A percentile compares a stretch with the other conserved stretches of the same genome.
phyloP scores from a whole-genome alignment of 805 yeast genomes.

The Yamadazyma takamatsuzukensis region DNA sequence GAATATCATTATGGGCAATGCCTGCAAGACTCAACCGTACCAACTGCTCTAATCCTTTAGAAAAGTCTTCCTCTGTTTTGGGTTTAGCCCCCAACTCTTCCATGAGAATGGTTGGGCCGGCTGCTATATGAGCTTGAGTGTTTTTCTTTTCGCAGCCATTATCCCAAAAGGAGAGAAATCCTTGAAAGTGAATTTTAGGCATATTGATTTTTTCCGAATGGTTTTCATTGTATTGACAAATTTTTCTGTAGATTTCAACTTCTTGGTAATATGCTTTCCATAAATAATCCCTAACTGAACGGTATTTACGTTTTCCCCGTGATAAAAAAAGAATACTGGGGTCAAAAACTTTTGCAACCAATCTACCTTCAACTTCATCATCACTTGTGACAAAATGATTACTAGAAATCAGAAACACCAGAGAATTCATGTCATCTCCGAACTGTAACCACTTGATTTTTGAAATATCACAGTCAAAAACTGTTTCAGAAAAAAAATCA shows the following conservation, averaged over 20 bases:
- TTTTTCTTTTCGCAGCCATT: not conserved
- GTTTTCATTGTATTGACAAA: not conserved
- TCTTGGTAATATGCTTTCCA: not conserved
- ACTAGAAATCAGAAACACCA: not conserved
- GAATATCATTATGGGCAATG: not conserved
- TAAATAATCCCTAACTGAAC: not conserved
- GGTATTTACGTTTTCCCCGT: not conserved
- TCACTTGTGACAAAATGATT: not conserved
- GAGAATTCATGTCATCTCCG: not conserved
- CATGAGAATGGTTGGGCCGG: constrained; percentile 1
- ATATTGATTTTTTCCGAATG: not conserved
- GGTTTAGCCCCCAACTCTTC: not conserved
- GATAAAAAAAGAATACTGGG: not conserved
- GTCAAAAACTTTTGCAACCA: not conserved
- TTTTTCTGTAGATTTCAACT: not conserved
- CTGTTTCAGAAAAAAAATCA: not conserved
- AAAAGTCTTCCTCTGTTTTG: not conserved
- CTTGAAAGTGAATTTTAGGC: too few species aligned
- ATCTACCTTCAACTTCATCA: not conserved
- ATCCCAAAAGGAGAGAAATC: not conserved
- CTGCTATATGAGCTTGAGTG: not conserved
- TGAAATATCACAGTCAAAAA: not conserved
- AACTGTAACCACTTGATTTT: not conserved
- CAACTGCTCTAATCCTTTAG: not conserved
- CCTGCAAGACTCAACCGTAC: not conserved